Evolutionary conservation across 2,329 filamentous ascomycete species (phyloP).

Genomic region (Aspergillus aculeatus): DNA sequence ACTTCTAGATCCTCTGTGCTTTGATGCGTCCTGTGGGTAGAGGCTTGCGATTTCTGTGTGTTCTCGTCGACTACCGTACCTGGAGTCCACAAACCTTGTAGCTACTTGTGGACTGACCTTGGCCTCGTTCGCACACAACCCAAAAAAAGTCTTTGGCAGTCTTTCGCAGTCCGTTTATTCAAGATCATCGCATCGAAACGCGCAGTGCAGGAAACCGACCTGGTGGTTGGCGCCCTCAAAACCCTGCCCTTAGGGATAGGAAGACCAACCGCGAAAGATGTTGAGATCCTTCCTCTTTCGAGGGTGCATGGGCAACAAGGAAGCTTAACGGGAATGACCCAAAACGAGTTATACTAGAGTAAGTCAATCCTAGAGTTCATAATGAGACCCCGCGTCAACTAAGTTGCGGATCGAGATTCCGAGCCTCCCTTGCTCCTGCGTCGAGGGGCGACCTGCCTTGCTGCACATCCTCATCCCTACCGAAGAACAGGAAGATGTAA

Average conservation of each 20-base stretch:
- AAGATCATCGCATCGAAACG: background rate
- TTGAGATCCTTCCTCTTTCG: constrained; percentile 1
- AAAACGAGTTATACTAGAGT: background rate
- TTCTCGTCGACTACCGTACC: background rate
- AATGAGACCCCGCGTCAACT: constrained; percentile 7
- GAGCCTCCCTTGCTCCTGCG: constrained; percentile 30
- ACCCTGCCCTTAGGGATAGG: background rate
- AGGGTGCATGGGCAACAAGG: background rate
- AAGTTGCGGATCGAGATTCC: constrained; percentile 20
- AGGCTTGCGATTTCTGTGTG: too few species aligned
- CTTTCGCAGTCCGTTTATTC: background rate
- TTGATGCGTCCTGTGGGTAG: background rate
- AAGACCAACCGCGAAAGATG: background rate
- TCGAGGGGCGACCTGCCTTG: constrained; percentile 28
- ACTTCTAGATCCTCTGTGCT: background rate
- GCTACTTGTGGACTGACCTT: background rate
- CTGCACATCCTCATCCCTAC: constrained; percentile 33
- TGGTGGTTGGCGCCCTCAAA: background rate
- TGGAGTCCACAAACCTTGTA: background rate
- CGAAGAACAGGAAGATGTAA: constrained; percentile 39
- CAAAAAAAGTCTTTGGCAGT: background rate
- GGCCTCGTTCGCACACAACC: background rate
- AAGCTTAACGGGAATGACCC: background rate
- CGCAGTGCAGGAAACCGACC: background rate
- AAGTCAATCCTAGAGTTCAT: background rate